phyloP scores from a whole-genome alignment of 2,329 filamentous ascomycete species.

The Penicillium frequentans region DNA sequence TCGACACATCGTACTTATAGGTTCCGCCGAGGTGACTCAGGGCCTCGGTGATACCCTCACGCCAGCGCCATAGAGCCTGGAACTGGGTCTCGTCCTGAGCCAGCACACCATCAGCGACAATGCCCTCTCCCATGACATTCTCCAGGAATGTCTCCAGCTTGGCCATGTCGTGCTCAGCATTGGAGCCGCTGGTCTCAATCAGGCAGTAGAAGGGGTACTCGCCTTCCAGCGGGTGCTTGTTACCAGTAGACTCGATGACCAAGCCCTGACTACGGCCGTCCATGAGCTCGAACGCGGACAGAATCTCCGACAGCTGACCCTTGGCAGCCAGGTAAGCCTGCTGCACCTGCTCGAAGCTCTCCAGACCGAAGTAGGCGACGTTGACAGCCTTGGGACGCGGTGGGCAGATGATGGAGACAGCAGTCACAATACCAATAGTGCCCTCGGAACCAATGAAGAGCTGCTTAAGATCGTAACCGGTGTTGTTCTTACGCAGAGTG shows the following conservation, averaged over 20 bases:
- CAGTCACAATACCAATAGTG: constrained; percentile 92
- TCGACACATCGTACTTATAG: constrained; percentile 98
- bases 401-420: constrained; percentile 83
- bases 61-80: constrained; percentile 82
- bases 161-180: constrained; percentile 86
- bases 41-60: constrained; percentile 89
- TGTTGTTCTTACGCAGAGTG: constrained; percentile 95
- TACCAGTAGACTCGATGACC: constrained; percentile 71
- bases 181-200: constrained; percentile 93
- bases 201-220: constrained; percentile 94
- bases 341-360: constrained; percentile 87
- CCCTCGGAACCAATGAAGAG: constrained; percentile 95
- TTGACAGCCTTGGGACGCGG: constrained; percentile 86
- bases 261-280: constrained; percentile 78
- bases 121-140: constrained; percentile 82
- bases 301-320: constrained; percentile 84
- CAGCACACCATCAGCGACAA: constrained; percentile 85
- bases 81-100: constrained; percentile 93
- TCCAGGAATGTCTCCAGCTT: constrained; percentile 91
- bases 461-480: constrained; percentile 95
- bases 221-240: constrained; percentile 76
- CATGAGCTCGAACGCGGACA: constrained; percentile 98
- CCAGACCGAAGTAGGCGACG: constrained; percentile 89
- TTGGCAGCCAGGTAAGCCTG: constrained; percentile 86
- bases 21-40: constrained; percentile 89